phyloP scores from a whole-genome alignment of 176 grass and related monocot genomes.

The Tuctoria greenei region DNA sequence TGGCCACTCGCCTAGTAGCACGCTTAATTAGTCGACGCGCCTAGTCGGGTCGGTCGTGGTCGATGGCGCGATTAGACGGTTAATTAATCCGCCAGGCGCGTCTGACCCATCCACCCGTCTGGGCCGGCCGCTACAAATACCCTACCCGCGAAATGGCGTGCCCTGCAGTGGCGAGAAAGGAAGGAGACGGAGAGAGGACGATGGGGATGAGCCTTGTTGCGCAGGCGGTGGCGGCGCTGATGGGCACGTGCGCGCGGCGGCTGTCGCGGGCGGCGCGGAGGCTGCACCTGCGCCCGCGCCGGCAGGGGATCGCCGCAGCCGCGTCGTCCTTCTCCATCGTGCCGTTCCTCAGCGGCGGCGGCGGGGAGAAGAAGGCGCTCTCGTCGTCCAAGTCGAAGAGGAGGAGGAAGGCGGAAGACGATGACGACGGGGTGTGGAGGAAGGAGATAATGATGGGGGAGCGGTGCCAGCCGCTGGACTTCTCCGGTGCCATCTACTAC shows the following conservation, averaged over 20 bases:
- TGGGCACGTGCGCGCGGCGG: slow-evolving; percentile 47
- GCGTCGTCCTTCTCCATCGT: slow-evolving; percentile 41
- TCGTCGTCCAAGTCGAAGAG: slow-evolving; percentile 19
- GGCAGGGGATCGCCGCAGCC: slow-evolving; percentile 17
- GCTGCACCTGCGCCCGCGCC: slow-evolving; percentile 34
- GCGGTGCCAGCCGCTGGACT: slow-evolving; percentile 74
- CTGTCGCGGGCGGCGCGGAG: slow-evolving; percentile 53
- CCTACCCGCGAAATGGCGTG: too few species aligned
- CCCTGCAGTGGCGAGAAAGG: background rate
- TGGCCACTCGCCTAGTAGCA: too few species aligned
- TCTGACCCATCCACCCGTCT: slow-evolving; percentile 28
- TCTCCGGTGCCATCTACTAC: slow-evolving; percentile 91
- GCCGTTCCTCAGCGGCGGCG: slow-evolving; percentile 40
- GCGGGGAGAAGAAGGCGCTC: slow-evolving; percentile 32
- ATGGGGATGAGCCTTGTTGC: slow-evolving; percentile 61
- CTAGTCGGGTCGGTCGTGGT: slow-evolving; percentile 6
- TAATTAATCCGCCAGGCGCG: slow-evolving; percentile 24
- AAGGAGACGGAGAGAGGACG: background rate
- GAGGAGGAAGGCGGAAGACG: background rate
- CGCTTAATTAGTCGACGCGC: background rate
- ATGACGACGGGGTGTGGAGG: slow-evolving; percentile 56
- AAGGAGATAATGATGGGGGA: slow-evolving; percentile 86
- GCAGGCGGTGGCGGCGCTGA: slow-evolving; percentile 55
- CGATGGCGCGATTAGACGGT: slow-evolving; percentile 2
- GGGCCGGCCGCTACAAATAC: slow-evolving; percentile 34